Percentiles rank a stretch among this genome's conserved stretches.
Conservation (phyloP, 2,329 filamentous ascomycete species). For the Curvularia verruculosa region DNA sequence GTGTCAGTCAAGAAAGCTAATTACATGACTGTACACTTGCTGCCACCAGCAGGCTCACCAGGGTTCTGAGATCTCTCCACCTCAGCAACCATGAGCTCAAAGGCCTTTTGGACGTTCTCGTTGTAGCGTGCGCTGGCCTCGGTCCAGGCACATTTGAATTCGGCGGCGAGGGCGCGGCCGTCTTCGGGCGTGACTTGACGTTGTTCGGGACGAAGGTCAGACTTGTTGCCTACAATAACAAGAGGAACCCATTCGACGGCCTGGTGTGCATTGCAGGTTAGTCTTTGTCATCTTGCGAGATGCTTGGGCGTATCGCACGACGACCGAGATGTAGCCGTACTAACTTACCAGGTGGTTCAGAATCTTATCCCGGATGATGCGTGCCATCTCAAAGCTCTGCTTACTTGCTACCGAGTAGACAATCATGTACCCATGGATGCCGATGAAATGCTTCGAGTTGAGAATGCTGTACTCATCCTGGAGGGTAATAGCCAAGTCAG, state of each 20-base stretch:
- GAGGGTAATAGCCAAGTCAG: conserved; percentile 29
- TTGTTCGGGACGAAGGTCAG: conserved; percentile 88
- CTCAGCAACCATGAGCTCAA: conserved; percentile 91
- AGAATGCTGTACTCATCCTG: conserved; percentile 98
- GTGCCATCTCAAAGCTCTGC: conserved; percentile 96
- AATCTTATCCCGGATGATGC: conserved; percentile 96
- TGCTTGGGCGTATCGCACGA: too few relatives aligned
- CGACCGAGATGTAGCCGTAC: conserved; percentile 12
- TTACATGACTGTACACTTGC: conserved; percentile 88
- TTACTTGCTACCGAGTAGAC: conserved; percentile 96
- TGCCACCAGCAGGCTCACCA: conserved; percentile 76
- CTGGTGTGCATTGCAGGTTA: conserved; percentile 54
- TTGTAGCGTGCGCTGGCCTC: conserved; percentile 94
- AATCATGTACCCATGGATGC: conserved; percentile 98
- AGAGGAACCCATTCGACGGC: conserved; percentile 92
- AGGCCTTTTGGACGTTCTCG: conserved; percentile 89
- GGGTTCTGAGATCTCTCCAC: conserved; percentile 95
- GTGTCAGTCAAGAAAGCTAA: conserved; percentile 27
- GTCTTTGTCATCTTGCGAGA: not conserved
- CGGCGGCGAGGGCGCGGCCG: conserved; percentile 81
- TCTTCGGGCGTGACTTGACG: conserved; percentile 87
- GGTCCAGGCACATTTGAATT: conserved; percentile 91
- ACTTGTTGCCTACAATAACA: conserved; percentile 96
- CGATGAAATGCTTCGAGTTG: conserved; percentile 98
- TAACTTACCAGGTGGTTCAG: conserved; percentile 90